Percentiles rank a stretch among this genome's conserved stretches.
Evolutionary conservation across 2,329 filamentous ascomycete species (phyloP).

Genomic region (Aspergillus sojae): DNA sequence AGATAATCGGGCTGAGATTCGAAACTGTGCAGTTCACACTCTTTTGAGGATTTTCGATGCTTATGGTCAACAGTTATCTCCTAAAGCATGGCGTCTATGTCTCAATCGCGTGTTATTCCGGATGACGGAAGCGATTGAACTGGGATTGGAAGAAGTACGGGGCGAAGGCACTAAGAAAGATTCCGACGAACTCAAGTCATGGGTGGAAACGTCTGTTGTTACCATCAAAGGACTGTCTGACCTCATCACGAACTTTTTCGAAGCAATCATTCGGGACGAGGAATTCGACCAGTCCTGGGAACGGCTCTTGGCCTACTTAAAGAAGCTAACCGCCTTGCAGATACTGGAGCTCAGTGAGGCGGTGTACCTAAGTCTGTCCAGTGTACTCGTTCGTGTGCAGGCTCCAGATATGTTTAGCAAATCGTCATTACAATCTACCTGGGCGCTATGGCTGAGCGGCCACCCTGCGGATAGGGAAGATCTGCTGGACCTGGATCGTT

Average conservation of each 20-base stretch:
- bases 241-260: conserved; percentile 75
- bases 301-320: conserved; percentile 70
- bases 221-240: conserved; percentile 73
- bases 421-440: conserved; percentile 62
- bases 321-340: conserved; percentile 62
- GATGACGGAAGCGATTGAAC: conserved; percentile 71
- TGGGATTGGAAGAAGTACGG: conserved; percentile 39
- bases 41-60: conserved; percentile 89
- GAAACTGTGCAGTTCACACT: conserved; percentile 78
- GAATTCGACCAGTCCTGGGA: conserved; percentile 76
- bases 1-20: conserved; percentile 43
- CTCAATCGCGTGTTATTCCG: conserved; percentile 79
- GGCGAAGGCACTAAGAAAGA: conserved; percentile 22
- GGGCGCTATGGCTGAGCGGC: conserved; percentile 70
- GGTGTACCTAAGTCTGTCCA: conserved; percentile 67
- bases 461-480: conserved; percentile 57
- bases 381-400: conserved; percentile 57
- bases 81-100: conserved; percentile 81
- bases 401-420: conserved; percentile 45
- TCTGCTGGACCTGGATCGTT: conserved; percentile 48
- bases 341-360: conserved; percentile 73
- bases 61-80: conserved; percentile 76
- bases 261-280: conserved; percentile 66
- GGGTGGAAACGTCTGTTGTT: conserved; percentile 75
- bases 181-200: conserved; percentile 52